These are phyloP conservation scores for Apiospora hydei DNA, from an alignment of 2,329 filamentous ascomycete species.

Conservation along the genomic window DNA sequence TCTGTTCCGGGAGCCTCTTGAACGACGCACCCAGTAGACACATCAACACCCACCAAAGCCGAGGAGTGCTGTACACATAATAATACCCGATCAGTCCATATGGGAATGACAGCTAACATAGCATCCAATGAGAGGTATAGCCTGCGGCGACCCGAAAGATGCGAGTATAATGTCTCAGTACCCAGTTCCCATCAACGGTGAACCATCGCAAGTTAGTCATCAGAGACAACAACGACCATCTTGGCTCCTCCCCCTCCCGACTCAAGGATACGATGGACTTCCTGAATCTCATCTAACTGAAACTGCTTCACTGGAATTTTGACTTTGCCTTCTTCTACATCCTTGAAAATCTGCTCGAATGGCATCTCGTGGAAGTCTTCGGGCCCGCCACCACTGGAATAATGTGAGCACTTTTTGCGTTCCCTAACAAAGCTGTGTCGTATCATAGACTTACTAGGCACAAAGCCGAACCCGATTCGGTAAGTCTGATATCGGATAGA, in stretches of 20 bases:
- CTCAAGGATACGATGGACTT: constrained; percentile 34
- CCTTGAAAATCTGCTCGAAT: constrained; percentile 32
- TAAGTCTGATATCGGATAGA: constrained; percentile 29
- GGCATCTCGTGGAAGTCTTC: constrained; percentile 33
- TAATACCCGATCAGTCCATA: no score
- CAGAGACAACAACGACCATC: constrained; percentile 33
- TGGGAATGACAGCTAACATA: background rate
- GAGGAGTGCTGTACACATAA: no score
- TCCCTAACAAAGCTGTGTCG: background rate
- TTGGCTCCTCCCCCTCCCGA: constrained; percentile 32
- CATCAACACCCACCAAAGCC: no score
- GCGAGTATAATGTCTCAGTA: background rate
- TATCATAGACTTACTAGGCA: constrained; percentile 22
- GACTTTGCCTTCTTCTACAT: constrained; percentile 32
- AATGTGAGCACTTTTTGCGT: background rate
- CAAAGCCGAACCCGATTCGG: constrained; percentile 31
- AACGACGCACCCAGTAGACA: no score
- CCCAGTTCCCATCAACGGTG: background rate
- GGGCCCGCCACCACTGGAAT: constrained; percentile 26
- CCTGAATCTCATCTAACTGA: constrained; percentile 34
- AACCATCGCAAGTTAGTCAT: constrained; percentile 24
- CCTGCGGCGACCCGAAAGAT: background rate
- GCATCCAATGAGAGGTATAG: background rate
- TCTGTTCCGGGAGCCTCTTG: no score
- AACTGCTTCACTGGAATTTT: constrained; percentile 32